A percentile compares a stretch with the other conserved stretches of the same genome.
These are phyloP conservation scores for Saccharomyces cerevisiae DNA, from an alignment of 805 yeast species.

Conservation along the genomic window DNA sequence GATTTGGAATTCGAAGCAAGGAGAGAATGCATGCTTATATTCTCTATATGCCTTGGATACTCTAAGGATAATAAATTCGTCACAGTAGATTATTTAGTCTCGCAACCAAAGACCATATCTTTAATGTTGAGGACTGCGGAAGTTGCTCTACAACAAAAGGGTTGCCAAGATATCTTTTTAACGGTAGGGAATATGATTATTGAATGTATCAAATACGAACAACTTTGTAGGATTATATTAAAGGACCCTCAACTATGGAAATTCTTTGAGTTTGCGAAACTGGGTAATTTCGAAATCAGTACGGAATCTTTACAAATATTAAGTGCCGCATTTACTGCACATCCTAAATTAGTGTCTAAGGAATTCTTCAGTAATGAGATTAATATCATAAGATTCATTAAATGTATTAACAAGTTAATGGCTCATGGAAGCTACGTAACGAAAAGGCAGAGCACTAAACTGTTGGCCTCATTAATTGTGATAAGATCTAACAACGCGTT, in stretches of 20 bases:
- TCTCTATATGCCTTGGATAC: conserved; percentile 69
- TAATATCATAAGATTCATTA: conserved; percentile 52
- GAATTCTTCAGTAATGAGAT: conserved; percentile 50
- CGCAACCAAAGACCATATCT: conserved; percentile 57
- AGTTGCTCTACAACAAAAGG: conserved; percentile 30
- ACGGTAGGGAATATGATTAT: conserved; percentile 72
- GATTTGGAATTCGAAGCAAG: conserved; percentile 82
- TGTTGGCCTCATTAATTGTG: conserved; percentile 64
- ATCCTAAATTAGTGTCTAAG: conserved; percentile 53
- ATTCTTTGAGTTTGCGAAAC: conserved; percentile 67
- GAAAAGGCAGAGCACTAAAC: conserved; percentile 78
- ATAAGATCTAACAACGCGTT: conserved; percentile 62
- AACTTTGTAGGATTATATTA: conserved; percentile 51
- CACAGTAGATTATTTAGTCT: conserved; percentile 73
- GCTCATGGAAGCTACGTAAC: conserved; percentile 81
- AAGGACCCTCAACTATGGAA: conserved; percentile 66
- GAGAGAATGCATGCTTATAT: conserved; percentile 68
- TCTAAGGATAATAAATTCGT: conserved; percentile 71
- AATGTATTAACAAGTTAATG: conserved; percentile 58
- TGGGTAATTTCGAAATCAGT: conserved; percentile 77
- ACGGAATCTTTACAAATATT: conserved; percentile 82
- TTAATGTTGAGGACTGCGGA: conserved; percentile 68
- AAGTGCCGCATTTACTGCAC: conserved; percentile 58
- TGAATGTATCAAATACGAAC: conserved; percentile 77
- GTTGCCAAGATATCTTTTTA: conserved; percentile 50